Percentiles rank a stretch among this genome's conserved stretches.
Evolutionary conservation across 192 early-diverging fungal genomes (phyloP).

Genomic region (Radiomyces spectabilis): DNA sequence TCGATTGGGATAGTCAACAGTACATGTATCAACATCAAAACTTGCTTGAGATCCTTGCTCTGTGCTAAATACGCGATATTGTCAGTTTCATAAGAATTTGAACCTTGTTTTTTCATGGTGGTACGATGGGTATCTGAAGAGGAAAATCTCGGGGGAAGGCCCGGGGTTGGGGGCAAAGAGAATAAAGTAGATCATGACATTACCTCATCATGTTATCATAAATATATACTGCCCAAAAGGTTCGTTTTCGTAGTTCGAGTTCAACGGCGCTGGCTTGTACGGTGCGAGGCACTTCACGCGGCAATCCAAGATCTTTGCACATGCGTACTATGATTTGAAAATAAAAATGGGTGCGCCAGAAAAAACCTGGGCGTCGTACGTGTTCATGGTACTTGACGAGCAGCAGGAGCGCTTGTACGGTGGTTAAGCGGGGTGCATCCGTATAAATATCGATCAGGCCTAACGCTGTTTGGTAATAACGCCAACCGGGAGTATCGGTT

Average conservation of each 20-base stretch:
- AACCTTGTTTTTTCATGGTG: not conserved
- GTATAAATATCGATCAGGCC: slow-evolving; percentile 32
- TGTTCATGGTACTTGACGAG: slow-evolving; percentile 49
- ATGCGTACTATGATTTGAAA: slow-evolving; percentile 23
- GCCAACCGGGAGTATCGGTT: slow-evolving; percentile 6
- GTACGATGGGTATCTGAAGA: no score
- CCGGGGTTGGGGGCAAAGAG: no score
- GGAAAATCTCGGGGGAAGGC: no score
- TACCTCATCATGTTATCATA: slow-evolving; percentile 25
- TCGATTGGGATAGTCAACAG: slow-evolving; percentile 12
- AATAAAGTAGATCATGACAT: not conserved
- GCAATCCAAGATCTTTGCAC: slow-evolving; percentile 14
- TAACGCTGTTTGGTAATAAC: slow-evolving; percentile 14
- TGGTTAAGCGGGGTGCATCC: slow-evolving; percentile 46
- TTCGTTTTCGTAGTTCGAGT: slow-evolving; percentile 12
- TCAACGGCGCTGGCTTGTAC: not conserved
- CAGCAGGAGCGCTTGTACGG: slow-evolving; percentile 41
- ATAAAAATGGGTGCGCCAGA: slow-evolving; percentile 42
- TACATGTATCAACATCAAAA: slow-evolving; percentile 8
- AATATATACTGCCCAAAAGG: slow-evolving; percentile 22
- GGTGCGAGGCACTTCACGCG: not conserved
- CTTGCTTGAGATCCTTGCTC: slow-evolving; percentile 13
- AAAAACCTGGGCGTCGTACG: slow-evolving; percentile 40
- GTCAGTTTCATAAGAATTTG: no score
- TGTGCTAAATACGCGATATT: slow-evolving; percentile 13